Evolutionary conservation across 805 yeast genomes (phyloP), one percentile per base, ranked within the genome.

Genomic region (Kodamaea kaohsiungensis): DNA sequence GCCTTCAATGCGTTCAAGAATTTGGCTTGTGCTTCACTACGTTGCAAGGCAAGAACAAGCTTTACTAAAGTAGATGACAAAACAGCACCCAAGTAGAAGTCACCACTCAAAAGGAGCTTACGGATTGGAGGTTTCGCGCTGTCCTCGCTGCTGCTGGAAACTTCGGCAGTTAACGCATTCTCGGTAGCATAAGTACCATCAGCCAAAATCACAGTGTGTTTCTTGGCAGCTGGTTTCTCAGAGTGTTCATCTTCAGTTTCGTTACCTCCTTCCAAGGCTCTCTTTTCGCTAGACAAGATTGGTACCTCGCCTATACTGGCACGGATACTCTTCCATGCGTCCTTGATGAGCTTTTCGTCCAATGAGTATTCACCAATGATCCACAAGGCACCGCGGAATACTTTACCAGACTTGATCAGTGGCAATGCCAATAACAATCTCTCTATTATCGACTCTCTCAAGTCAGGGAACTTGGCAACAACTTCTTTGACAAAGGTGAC

Each of bases 171-270:
- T 54, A 87, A 73, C 0, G 96, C 95, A 58, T 85, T 84, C 72
- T 95, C 99, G 43, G 97, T 89, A 27, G 99, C 99, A 72, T 95
- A 95, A 0, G 99, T 95, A 62, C 99, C 99, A 74, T 95, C 99
- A n/a, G 99, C 97, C 60, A 95, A 80, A 55, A 95, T 87, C 56
- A 88, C 86, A 17, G 98, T 98, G 46, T 89, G 89, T 54, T 75
- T 69, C 49, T 69, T 64, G 46, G 59, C 46, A 13, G 56, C 53
- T 5, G 72, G 67, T 39, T 75, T 78, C 18, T 65, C 68, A 35
- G 69, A 61, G 22, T 65, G 68, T 56, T 68, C 70, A 1, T 62
- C 69, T n/a, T 60, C 68, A 9, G 68, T 75, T 3, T 52, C 45
- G 19, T 37, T 43, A 18, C 59, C 56, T 7, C 55, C 63, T 6